Base-by-base conservation (phyloP, 129 eudicot genomes). In the Artemisia tridentata region DNA sequence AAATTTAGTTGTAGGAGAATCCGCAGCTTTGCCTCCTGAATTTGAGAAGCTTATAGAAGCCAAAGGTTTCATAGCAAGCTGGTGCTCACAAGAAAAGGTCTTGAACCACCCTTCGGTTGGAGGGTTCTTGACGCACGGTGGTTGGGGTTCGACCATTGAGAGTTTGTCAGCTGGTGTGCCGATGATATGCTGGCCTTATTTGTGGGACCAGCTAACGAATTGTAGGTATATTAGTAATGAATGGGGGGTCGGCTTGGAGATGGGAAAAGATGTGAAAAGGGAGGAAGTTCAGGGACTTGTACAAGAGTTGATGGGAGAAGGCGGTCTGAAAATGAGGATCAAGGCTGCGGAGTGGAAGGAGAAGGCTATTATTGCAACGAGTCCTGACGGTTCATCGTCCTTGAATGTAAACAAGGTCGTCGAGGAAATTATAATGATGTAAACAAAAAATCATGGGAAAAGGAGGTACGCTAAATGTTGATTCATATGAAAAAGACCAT, bases 81-180 rank as follows among this genome's bases (percentile, higher is more conserved):
- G 75, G 82, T 75, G 68, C 14, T 12, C 73, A 56, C 73, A 75
- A 4, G 79, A 67, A 66, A 18, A 75, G 58, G 73, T 72, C 31
- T 3, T 57, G 57, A 75, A 63, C 75, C 75, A 71, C n/a, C 75
- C 46, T 45, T 41, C 47, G 5, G 46, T 57, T 45, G 57, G 75
- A 57, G 75, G 56, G 56, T 71, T 71, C 66, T 71, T 71, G 55
- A 71, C 75, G 21, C 75, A 71, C 15, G 45, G 75, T 10, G 75
- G 67, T 16, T 71, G 75, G 75, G 75, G 66, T 7, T 71, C 66
- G 18, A 21, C 25, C 75, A 71, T 71, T 5, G 75, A 71, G 45
- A 23, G 75, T 23, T 41, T 71, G 56, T 57, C 57, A 0, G 75
- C 66, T 45, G 67, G 75, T n/a, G 66, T 71, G 46, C 75, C 66